Evolutionary conservation across 306 rosid species (phyloP).

Genomic region (Lagenaria siceraria): DNA sequence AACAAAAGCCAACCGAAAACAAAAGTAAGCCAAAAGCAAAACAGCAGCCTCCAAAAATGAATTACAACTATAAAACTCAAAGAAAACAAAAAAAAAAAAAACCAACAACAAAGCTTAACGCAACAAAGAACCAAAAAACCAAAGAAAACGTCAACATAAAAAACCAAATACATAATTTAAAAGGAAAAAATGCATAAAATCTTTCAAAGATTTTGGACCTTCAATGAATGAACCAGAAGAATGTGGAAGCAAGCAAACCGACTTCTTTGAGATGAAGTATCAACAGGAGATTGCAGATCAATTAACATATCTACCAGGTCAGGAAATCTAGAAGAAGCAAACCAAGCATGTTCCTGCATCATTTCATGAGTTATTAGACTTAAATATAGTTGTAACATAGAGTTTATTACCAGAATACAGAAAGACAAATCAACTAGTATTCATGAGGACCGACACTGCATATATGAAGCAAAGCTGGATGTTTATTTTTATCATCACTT

Average conservation of each 20-base stretch:
- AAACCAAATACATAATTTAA: neutral
- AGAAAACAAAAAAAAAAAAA: too few relatives aligned
- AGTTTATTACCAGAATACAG: neutral
- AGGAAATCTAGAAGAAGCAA: slow-evolving; percentile 37
- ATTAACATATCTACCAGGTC: slow-evolving; percentile 57
- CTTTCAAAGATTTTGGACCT: slow-evolving; percentile 30
- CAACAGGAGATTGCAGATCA: slow-evolving; percentile 43
- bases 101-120: too few relatives aligned
- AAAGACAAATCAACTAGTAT: neutral
- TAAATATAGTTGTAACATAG: neutral
- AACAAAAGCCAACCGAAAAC: too few relatives aligned
- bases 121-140: too few relatives aligned
- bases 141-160: too few relatives aligned
- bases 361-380: neutral
- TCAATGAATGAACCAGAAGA: slow-evolving; percentile 50
- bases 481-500: neutral
- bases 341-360: slow-evolving; percentile 58
- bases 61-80: too few relatives aligned
- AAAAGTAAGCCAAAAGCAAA: too few relatives aligned
- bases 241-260: slow-evolving; percentile 56
- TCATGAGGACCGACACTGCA: neutral
- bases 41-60: too few relatives aligned
- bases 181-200: neutral
- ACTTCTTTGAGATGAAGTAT: slow-evolving; percentile 39
- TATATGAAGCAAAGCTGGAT: neutral